Conservation (phyloP, 1,139 yeast species). For the Scheffersomyces titani region DNA sequence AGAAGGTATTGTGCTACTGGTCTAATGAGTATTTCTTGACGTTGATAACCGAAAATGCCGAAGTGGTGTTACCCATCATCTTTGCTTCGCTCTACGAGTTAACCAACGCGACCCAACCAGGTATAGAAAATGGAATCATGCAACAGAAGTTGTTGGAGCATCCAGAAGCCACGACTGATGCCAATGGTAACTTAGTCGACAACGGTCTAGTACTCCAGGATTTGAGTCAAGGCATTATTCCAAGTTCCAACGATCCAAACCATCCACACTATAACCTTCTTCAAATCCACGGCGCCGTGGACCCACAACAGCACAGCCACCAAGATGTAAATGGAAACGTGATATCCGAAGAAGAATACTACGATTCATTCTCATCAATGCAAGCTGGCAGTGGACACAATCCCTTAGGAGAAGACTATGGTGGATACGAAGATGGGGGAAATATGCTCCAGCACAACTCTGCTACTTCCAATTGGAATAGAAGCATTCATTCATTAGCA, state of each 20-base stretch:
- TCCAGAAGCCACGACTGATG: constrained; percentile 45
- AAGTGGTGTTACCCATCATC: constrained; percentile 87
- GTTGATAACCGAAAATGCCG: constrained; percentile 86
- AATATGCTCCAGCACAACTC: constrained; percentile 36
- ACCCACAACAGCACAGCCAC: constrained; percentile 15
- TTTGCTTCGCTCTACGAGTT: constrained; percentile 89
- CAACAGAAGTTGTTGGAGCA: constrained; percentile 44
- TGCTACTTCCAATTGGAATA: constrained; percentile 73
- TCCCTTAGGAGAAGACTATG: constrained; percentile 15
- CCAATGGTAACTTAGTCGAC: constrained; percentile 49
- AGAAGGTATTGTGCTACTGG: constrained; percentile 92
- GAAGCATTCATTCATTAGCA: constrained; percentile 88
- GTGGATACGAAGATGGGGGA: constrained; percentile 15
- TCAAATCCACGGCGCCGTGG: constrained; percentile 9
- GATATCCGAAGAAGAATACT: constrained; percentile 48
- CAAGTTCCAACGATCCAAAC: constrained; percentile 17
- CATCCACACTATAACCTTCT: constrained; percentile 20
- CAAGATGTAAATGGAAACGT: constrained; percentile 21
- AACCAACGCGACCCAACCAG: constrained; percentile 55
- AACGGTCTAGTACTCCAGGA: constrained; percentile 35
- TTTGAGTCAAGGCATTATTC: constrained; percentile 19
- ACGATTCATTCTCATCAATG: constrained; percentile 43
- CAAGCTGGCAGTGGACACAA: constrained; percentile 23
- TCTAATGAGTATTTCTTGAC: constrained; percentile 91
- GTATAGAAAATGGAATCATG: constrained; percentile 49